A percentile compares a stretch with the other conserved stretches of the same genome.
Conservation (phyloP, 768 basidiomycete species). For the Rhodotorula graminis region DNA sequence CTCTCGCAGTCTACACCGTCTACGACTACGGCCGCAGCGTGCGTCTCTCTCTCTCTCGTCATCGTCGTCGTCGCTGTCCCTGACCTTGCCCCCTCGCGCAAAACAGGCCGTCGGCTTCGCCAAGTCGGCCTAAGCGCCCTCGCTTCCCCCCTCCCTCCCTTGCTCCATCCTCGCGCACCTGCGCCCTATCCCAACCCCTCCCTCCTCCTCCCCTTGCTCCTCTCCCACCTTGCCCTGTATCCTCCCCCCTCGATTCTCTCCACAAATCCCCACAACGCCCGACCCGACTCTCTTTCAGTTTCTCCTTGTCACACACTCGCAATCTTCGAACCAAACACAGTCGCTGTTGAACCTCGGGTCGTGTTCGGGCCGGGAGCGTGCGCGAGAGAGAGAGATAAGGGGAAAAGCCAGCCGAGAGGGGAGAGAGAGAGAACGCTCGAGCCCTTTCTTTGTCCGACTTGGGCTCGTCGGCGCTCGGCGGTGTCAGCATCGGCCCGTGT, state of each 20-base stretch:
- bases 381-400: no score
- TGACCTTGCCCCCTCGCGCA: no score
- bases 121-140: constrained; percentile 23
- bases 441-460: no score
- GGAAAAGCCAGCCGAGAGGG: no score
- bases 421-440: no score
- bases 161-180: background rate
- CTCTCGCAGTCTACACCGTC: constrained; percentile 50
- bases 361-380: no score
- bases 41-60: background rate
- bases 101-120: constrained; percentile 73
- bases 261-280: background rate
- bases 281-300: background rate
- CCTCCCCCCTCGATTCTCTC: background rate
- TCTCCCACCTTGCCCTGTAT: no score
- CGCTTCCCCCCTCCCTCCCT: background rate
- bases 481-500: no score
- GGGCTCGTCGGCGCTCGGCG: no score
- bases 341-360: no score
- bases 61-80: constrained; percentile 44
- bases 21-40: constrained; percentile 47
- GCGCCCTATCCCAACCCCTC: background rate
- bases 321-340: background rate
- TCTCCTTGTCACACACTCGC: background rate
- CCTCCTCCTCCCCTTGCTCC: no score